phyloP scores from a whole-genome alignment of 2,329 filamentous ascomycete genomes.

The Aspergillus fischeri region DNA sequence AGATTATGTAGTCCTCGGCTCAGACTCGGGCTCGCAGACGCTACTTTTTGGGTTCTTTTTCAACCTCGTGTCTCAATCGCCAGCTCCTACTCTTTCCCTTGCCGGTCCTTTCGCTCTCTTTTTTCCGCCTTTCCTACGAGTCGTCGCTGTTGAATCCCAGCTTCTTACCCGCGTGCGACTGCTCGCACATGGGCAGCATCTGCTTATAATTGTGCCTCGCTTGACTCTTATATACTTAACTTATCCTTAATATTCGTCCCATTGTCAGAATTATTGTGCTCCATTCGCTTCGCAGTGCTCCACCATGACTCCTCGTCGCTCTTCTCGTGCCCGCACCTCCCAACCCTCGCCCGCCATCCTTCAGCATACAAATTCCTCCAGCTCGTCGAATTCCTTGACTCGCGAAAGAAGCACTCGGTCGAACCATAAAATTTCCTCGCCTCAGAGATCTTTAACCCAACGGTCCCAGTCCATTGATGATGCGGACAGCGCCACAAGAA shows the following conservation, averaged over 20 bases:
- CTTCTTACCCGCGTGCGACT: constrained; percentile 22
- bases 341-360: constrained; percentile 65
- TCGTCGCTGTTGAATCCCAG: constrained; percentile 15
- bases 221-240: constrained; percentile 6
- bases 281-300: constrained; percentile 7
- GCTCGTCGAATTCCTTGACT: constrained; percentile 65
- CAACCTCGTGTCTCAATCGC: not conserved
- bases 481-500: constrained; percentile 43
- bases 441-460: constrained; percentile 66
- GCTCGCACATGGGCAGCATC: constrained; percentile 18
- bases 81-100: constrained; percentile 7
- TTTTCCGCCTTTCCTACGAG: constrained; percentile 15
- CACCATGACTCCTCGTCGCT: constrained; percentile 72
- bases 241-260: constrained; percentile 1
- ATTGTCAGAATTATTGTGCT: constrained; percentile 8
- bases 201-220: constrained; percentile 4
- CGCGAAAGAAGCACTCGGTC: constrained; percentile 73
- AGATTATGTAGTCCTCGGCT: constrained; percentile 40
- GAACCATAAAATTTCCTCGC: constrained; percentile 68
- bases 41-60: constrained; percentile 16
- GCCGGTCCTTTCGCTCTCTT: constrained; percentile 10
- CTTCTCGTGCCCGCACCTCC: constrained; percentile 79
- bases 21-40: constrained; percentile 28
- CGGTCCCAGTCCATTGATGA: constrained; percentile 53
- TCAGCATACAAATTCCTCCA: constrained; percentile 74